These are phyloP conservation scores for Quercus phellos DNA, from an alignment of 331 rosid species.

Conservation along the genomic window DNA sequence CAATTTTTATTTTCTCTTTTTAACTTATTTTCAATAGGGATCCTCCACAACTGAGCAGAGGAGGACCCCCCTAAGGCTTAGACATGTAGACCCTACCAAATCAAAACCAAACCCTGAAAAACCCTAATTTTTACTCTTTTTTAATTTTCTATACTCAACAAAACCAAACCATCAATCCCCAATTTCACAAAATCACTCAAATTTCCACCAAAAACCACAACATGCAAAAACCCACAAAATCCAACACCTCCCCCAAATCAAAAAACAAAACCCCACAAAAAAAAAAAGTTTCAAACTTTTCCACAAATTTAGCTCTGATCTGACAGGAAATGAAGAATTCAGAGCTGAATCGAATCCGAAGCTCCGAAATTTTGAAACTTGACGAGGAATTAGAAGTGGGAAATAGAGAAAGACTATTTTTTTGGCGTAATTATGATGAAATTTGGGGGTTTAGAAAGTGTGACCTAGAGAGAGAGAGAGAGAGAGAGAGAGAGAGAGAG, in stretches of 20 bases:
- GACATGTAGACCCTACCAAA: conserved; percentile 45
- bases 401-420: not conserved
- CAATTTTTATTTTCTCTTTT: not conserved
- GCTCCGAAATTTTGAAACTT: conserved; percentile 6
- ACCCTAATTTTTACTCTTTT: not conserved
- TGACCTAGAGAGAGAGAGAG: not conserved
- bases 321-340: conserved; percentile 1
- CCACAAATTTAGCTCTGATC: conserved; percentile 30
- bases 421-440: not conserved
- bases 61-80: conserved; percentile 64
- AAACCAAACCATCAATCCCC: conserved; percentile 10
- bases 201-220: conserved; percentile 19
- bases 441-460: conserved; percentile 23
- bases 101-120: conserved; percentile 10
- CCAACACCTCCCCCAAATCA: conserved; percentile 28
- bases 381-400: conserved; percentile 5
- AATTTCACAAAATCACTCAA: conserved; percentile 20
- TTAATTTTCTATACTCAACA: not conserved
- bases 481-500: not conserved
- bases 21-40: conserved; percentile 33
- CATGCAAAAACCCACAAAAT: conserved; percentile 23
- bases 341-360: conserved; percentile 22
- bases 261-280: conserved; percentile 1
- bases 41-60: conserved; percentile 67
- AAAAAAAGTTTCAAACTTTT: not conserved